A percentile compares a stretch with the other conserved stretches of the same genome.
These are phyloP conservation scores for Stentor coeruleus DNA, from an alignment of 73 alveolate genomes.

Conservation along the genomic window DNA sequence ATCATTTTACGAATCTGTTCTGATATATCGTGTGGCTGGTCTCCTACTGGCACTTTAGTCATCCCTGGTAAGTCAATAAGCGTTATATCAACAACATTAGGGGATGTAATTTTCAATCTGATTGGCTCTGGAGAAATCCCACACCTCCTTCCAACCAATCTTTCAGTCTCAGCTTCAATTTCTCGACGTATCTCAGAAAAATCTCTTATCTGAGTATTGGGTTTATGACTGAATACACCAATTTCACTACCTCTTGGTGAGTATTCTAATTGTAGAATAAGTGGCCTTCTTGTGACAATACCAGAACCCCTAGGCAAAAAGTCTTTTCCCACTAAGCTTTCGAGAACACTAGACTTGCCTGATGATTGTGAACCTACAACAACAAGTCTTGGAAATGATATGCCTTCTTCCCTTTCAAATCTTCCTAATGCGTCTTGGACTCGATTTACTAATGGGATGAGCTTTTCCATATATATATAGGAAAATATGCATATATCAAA, in stretches of 20 bases:
- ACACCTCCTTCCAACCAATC: constrained; percentile 63
- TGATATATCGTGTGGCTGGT: constrained; percentile 88
- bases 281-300: constrained; percentile 91
- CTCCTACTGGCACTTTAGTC: constrained; percentile 86
- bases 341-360: constrained; percentile 87
- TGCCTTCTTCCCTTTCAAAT: too few species aligned
- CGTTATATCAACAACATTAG: constrained; percentile 84
- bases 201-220: constrained; percentile 57
- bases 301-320: constrained; percentile 93
- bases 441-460: too few species aligned
- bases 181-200: constrained; percentile 63
- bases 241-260: too few species aligned
- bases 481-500: too few species aligned
- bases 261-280: constrained; percentile 65
- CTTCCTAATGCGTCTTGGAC: too few species aligned
- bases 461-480: too few species aligned
- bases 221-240: constrained; percentile 66
- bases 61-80: constrained; percentile 97
- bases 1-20: too few species aligned
- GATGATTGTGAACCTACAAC: too few species aligned
- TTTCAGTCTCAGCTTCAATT: constrained; percentile 73
- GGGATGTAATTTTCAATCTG: constrained; percentile 69
- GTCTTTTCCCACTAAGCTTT: constrained; percentile 88
- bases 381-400: too few species aligned
- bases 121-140: constrained; percentile 70